Conservation (phyloP, 805 yeast species). For the Myxozyma vanderwaltii region DNA sequence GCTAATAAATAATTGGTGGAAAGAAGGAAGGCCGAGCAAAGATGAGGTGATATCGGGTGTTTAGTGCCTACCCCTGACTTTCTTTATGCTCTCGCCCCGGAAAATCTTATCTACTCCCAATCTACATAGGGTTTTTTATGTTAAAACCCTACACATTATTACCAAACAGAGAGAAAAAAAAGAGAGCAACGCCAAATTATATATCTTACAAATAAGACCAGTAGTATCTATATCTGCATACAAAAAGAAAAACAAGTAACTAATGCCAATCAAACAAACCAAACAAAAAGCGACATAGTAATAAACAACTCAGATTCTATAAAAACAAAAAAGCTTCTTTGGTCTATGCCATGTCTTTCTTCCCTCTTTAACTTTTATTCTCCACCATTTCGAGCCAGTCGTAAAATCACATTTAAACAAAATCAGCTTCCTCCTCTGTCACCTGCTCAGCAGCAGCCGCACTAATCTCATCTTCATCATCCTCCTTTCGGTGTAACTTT, state of each 20-base stretch:
- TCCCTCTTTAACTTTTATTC: no score
- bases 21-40: background rate
- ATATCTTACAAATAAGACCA: background rate
- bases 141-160: no score
- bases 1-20: background rate
- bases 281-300: background rate
- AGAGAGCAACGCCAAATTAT: background rate
- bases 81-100: background rate
- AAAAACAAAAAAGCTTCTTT: background rate
- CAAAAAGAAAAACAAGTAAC: background rate
- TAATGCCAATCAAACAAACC: background rate
- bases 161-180: no score
- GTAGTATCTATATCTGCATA: background rate
- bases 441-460: constrained; percentile 1
- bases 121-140: no score
- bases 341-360: no score
- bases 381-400: no score
- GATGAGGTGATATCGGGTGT: background rate
- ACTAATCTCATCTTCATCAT: constrained; percentile 25
- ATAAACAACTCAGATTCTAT: background rate
- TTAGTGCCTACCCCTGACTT: constrained; percentile 1
- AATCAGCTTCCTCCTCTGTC: constrained; percentile 22
- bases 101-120: background rate
- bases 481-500: constrained; percentile 26
- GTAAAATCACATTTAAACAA: no score